Conservation (phyloP, 2,329 filamentous ascomycete genomes). For the Pseudocercospora pini-densiflorae region DNA sequence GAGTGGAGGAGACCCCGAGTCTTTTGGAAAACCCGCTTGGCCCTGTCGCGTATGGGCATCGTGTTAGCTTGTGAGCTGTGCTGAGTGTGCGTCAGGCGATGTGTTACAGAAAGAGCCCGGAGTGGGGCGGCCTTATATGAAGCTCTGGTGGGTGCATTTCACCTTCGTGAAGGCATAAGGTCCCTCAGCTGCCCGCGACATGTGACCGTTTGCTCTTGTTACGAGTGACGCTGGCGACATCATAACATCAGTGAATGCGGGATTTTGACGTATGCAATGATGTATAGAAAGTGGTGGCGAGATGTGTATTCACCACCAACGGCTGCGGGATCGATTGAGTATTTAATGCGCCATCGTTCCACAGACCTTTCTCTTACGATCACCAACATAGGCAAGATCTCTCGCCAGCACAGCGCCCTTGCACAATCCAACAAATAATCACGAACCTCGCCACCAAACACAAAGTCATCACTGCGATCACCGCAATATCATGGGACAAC, state of each 20-base stretch:
- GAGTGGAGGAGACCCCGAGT: not conserved
- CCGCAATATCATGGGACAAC: not conserved
- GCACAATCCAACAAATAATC: not conserved
- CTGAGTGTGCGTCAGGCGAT: not conserved
- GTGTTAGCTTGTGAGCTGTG: not conserved
- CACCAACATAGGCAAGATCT: not conserved
- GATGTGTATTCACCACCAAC: not conserved
- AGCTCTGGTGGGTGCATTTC: not conserved
- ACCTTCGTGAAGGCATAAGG: not conserved
- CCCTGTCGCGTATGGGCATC: not conserved
- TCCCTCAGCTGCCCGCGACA: not conserved
- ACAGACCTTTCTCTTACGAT: not conserved
- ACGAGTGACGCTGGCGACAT: not conserved
- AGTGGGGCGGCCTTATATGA: not conserved
- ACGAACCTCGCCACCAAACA: not conserved
- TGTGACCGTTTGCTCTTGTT: not conserved
- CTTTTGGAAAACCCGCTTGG: not conserved
- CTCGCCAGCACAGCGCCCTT: not conserved
- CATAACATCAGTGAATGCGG: not conserved
- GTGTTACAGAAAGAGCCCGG: not conserved
- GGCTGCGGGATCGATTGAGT: not conserved
- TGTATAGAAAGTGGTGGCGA: not conserved
- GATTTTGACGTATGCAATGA: not conserved
- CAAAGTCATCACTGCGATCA: not conserved
- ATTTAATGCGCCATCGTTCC: not conserved